Evolutionary conservation across 1,139 yeast species (phyloP).

Genomic region (Pneumocystis sp.): DNA sequence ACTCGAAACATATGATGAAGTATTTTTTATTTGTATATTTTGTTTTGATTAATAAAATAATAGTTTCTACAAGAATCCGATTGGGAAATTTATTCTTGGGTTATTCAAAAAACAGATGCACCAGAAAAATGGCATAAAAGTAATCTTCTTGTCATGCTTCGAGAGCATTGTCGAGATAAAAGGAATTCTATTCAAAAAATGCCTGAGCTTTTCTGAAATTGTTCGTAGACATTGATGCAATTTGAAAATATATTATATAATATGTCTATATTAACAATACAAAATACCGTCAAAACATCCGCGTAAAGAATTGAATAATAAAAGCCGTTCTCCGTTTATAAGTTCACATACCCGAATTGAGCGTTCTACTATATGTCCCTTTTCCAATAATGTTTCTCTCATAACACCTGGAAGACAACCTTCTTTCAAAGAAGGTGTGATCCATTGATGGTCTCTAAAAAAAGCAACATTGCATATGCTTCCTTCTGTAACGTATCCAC

Average conservation of each 20-base stretch:
- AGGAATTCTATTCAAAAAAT: slow-evolving; percentile 62
- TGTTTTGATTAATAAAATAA: neutral
- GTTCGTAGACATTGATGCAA: neutral
- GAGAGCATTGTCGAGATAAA: slow-evolving; percentile 57
- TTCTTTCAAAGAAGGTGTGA: neutral
- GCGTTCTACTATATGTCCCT: neutral
- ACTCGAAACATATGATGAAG: slow-evolving; percentile 66
- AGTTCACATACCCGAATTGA: neutral
- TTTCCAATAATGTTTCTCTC: slow-evolving; percentile 1
- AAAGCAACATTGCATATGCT: slow-evolving; percentile 1
- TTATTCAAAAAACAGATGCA: slow-evolving; percentile 61
- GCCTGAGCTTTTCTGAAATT: slow-evolving; percentile 40
- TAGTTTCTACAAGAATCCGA: slow-evolving; percentile 73
- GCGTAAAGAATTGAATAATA: neutral
- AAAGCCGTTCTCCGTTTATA: neutral
- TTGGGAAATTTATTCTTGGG: slow-evolving; percentile 98
- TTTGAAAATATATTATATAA: neutral
- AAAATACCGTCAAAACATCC: neutral
- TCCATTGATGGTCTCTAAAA: neutral
- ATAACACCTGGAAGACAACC: neutral
- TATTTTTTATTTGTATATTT: neutral
- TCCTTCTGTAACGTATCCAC: neutral
- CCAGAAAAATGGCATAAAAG: slow-evolving; percentile 73
- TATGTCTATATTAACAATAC: neutral
- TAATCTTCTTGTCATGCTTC: slow-evolving; percentile 45